Percentiles rank a stretch among this genome's conserved stretches.
Evolutionary conservation across 331 rosid species (phyloP).

Genomic region (Arachis monticola): DNA sequence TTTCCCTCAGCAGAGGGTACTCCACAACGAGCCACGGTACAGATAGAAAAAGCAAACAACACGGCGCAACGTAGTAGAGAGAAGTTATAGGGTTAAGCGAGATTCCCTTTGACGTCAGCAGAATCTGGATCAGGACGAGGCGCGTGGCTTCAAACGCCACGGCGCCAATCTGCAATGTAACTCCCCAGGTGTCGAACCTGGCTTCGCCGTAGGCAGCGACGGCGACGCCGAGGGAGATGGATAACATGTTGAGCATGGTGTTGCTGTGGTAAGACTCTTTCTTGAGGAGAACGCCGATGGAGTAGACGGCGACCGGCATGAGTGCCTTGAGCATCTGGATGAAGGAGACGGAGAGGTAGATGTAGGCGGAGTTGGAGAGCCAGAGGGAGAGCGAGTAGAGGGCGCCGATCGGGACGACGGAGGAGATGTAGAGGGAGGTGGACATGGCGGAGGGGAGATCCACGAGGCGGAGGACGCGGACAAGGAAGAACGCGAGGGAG

Average conservation of each 20-base stretch:
- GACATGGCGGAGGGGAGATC: constrained; percentile 85
- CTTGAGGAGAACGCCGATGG: constrained; percentile 65
- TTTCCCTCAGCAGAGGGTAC: constrained; percentile 65
- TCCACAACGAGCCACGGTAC: constrained; percentile 83
- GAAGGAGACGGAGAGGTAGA: constrained; percentile 88
- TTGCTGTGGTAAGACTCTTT: constrained; percentile 66
- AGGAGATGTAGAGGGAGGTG: constrained; percentile 65
- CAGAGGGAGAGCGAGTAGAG: constrained; percentile 87
- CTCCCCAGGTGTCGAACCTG: constrained; percentile 75
- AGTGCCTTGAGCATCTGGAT: constrained; percentile 94
- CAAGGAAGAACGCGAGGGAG: constrained; percentile 66
- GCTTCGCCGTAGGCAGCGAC: constrained; percentile 94
- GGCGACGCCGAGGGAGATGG: constrained; percentile 86
- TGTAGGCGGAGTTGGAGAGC: constrained; percentile 96
- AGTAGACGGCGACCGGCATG: constrained; percentile 94
- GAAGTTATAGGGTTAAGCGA: constrained; percentile 84
- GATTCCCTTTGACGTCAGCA: constrained; percentile 84
- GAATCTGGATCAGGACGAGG: constrained; percentile 85
- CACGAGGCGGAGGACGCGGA: constrained; percentile 68
- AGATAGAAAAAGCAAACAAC: constrained; percentile 64
- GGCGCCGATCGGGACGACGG: constrained; percentile 90
- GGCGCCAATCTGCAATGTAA: constrained; percentile 74
- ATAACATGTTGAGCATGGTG: constrained; percentile 79
- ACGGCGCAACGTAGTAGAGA: constrained; percentile 79
- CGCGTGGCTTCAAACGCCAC: constrained; percentile 87